Evolutionary conservation across 2,329 filamentous ascomycete species (phyloP).

Genomic region (Talaromyces sp.): DNA sequence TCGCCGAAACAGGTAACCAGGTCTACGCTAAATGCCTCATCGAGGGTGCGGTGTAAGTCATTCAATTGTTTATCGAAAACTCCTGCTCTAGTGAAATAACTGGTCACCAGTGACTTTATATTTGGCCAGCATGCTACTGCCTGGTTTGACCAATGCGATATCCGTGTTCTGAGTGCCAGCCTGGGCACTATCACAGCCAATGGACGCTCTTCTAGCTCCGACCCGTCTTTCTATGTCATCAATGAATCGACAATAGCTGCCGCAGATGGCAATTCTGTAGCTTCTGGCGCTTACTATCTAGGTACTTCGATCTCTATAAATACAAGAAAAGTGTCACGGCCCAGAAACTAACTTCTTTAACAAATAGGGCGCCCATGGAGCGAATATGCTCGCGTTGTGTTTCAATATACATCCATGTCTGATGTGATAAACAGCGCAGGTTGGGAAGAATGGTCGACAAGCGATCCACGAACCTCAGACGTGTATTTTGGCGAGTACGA

Average conservation of each 20-base stretch:
- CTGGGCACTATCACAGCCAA: conserved; percentile 45
- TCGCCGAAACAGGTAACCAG: conserved; percentile 48
- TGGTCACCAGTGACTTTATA: conserved; percentile 45
- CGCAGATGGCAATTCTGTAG: conserved; percentile 1
- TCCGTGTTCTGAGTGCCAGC: conserved; percentile 38
- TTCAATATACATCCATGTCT: conserved; percentile 7
- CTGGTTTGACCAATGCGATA: conserved; percentile 49
- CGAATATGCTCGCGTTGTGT: conserved; percentile 10
- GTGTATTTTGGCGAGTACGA: conserved; percentile 56
- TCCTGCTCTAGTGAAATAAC: background rate
- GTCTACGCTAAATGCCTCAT: conserved; percentile 55
- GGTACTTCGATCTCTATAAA: background rate
- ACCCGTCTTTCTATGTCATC: conserved; percentile 51
- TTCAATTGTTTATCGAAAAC: background rate
- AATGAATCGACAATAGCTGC: conserved; percentile 35
- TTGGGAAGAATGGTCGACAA: conserved; percentile 53
- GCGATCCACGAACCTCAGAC: conserved; percentile 45
- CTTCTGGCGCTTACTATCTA: conserved; percentile 3
- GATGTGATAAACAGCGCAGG: conserved; percentile 56
- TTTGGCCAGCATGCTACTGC: conserved; percentile 50
- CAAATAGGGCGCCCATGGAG: conserved; percentile 8
- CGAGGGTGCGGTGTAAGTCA: conserved; percentile 45
- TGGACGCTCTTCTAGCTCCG: conserved; percentile 36
- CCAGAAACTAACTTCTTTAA: background rate
- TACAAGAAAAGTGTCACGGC: no score